phyloP scores from a whole-genome alignment of 257 asterid species.

The Capsicum baccatum region DNA sequence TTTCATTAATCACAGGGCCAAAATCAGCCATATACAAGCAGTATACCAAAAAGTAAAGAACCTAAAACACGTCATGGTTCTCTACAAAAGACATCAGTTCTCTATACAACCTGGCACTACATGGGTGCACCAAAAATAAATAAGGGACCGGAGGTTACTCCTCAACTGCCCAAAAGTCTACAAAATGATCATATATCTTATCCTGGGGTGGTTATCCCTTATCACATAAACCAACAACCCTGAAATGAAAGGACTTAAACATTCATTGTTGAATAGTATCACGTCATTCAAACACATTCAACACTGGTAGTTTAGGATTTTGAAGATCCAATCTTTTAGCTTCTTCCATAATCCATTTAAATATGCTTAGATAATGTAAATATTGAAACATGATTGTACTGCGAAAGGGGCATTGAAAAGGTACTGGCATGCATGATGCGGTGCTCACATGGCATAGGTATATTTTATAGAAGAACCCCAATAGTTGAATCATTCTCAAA shows the following conservation, averaged over 20 bases:
- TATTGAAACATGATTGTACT: background rate
- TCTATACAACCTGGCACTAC: no score
- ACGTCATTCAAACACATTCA: background rate
- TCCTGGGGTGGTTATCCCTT: background rate
- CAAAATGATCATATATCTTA: background rate
- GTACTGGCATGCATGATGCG: constrained; percentile 10
- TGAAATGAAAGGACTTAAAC: constrained; percentile 9
- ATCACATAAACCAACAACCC: background rate
- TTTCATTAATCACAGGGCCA: no score
- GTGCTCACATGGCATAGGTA: background rate
- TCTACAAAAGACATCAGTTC: no score
- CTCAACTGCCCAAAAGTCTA: no score
- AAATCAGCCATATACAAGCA: no score
- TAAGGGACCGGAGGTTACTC: no score
- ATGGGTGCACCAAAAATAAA: no score
- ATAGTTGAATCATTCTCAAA: background rate
- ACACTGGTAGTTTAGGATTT: background rate
- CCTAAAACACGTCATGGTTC: no score
- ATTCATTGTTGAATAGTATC: background rate
- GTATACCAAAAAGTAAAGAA: no score
- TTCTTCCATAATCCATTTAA: constrained; percentile 12
- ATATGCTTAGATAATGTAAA: background rate
- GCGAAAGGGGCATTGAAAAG: background rate
- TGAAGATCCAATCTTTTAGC: constrained; percentile 11
- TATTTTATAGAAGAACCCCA: background rate